phyloP scores from a whole-genome alignment of 441 rosid species.

The Mallotus japonicus region DNA sequence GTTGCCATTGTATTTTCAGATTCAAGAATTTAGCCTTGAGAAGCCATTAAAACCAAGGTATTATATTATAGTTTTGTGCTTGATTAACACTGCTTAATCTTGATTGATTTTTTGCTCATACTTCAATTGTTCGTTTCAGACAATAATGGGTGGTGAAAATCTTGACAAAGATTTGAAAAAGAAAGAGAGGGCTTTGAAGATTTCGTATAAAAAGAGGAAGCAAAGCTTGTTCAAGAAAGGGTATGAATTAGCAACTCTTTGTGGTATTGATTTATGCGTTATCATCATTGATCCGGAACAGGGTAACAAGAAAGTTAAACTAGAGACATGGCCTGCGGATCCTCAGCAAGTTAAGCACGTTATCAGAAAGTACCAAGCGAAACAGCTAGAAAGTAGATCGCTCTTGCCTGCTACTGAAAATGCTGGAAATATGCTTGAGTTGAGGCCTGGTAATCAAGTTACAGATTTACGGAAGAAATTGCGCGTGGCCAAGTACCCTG shows the following conservation, averaged over 20 bases:
- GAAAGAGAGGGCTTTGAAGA: not conserved
- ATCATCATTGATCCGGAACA: not conserved
- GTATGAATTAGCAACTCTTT: not conserved
- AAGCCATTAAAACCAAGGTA: too few species aligned
- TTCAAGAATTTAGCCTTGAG: too few species aligned
- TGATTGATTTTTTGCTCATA: too few species aligned
- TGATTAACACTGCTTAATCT: too few species aligned
- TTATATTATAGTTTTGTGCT: too few species aligned
- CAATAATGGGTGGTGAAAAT: not conserved
- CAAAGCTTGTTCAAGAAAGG: not conserved
- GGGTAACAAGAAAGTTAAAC: not conserved
- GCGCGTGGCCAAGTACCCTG: not conserved
- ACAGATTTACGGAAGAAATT: too few species aligned
- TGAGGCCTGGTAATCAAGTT: not conserved
- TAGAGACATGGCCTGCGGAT: slow-evolving; percentile 3
- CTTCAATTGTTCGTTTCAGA: too few species aligned
- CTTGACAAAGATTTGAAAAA: not conserved
- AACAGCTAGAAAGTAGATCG: not conserved
- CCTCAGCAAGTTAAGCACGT: not conserved
- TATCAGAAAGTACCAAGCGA: not conserved
- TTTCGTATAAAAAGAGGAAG: not conserved
- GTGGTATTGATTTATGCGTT: slow-evolving; percentile 7
- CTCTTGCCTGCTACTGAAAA: not conserved
- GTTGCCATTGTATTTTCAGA: too few species aligned
- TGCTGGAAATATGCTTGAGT: not conserved